Conservation (phyloP, 768 basidiomycete genomes). For the Filobasidium floriforme region DNA sequence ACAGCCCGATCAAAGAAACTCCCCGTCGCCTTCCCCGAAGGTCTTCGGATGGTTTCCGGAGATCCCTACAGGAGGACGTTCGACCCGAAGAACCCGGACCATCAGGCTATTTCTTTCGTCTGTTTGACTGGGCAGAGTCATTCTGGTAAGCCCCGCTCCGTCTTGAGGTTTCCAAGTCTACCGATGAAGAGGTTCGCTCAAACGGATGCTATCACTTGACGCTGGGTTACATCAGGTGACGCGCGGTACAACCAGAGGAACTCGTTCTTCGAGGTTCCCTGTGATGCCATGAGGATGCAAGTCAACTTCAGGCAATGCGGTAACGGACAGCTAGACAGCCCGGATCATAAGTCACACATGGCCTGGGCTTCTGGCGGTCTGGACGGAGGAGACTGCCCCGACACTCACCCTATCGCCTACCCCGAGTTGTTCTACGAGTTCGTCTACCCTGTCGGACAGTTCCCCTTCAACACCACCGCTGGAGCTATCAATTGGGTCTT, state of each 20-base stretch:
- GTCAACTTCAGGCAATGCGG: slow-evolving; percentile 46
- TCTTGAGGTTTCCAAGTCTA: too few relatives aligned
- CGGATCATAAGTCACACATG: slow-evolving; percentile 46
- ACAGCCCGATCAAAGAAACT: background rate
- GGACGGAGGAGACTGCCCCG: slow-evolving; percentile 36
- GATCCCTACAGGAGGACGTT: slow-evolving; percentile 42
- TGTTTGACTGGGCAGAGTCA: slow-evolving; percentile 36
- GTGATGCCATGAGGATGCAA: slow-evolving; percentile 45
- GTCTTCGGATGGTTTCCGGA: slow-evolving; percentile 46
- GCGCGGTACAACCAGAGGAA: slow-evolving; percentile 41
- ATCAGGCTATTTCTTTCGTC: slow-evolving; percentile 43
- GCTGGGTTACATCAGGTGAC: slow-evolving; percentile 14
- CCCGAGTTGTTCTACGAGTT: slow-evolving; percentile 45
- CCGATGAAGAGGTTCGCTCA: slow-evolving; percentile 1
- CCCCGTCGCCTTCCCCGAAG: slow-evolving; percentile 42
- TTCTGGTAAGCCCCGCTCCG: background rate
- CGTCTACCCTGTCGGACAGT: slow-evolving; percentile 41
- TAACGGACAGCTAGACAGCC: slow-evolving; percentile 44
- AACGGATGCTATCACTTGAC: background rate
- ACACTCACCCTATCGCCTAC: slow-evolving; percentile 36
- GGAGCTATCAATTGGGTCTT: slow-evolving; percentile 36
- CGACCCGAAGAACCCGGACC: slow-evolving; percentile 32
- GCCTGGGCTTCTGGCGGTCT: slow-evolving; percentile 39
- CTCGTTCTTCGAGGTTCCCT: slow-evolving; percentile 45
- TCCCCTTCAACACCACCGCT: slow-evolving; percentile 40